Conservation (phyloP, 140 eudicot genomes). For the Oenanthe javanica region DNA sequence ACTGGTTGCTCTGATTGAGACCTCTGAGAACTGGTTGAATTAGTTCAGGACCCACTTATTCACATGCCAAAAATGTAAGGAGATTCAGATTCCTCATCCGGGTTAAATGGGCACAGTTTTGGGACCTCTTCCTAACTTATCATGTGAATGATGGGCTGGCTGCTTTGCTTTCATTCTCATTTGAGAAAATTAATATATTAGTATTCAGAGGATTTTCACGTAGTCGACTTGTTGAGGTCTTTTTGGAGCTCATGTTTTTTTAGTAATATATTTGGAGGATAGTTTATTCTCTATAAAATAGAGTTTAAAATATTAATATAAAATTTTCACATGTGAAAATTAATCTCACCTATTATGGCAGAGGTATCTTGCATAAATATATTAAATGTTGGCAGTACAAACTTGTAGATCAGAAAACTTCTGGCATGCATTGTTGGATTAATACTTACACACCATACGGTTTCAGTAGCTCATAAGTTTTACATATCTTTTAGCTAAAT, state of each 20-base stretch:
- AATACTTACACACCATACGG: conserved; percentile 13
- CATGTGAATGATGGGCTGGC: conserved; percentile 1
- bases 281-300: not conserved
- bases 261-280: not conserved
- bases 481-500: conserved; percentile 18
- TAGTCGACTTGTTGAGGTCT: not conserved
- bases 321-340: not conserved
- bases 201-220: not conserved
- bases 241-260: not conserved
- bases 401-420: not conserved
- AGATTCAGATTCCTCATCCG: not conserved
- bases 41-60: not conserved
- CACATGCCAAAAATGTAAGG: not conserved
- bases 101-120: not conserved
- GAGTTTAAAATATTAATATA: not conserved
- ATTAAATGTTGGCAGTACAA: not conserved
- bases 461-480: conserved; percentile 23
- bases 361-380: not conserved
- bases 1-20: not conserved
- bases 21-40: not conserved
- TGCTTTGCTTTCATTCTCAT: not conserved
- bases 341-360: not conserved
- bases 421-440: not conserved
- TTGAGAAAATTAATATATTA: not conserved
- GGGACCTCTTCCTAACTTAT: not conserved